Conservation (phyloP, 129 eudicot genomes). For the Pseudognaphalium luteoalbum region DNA sequence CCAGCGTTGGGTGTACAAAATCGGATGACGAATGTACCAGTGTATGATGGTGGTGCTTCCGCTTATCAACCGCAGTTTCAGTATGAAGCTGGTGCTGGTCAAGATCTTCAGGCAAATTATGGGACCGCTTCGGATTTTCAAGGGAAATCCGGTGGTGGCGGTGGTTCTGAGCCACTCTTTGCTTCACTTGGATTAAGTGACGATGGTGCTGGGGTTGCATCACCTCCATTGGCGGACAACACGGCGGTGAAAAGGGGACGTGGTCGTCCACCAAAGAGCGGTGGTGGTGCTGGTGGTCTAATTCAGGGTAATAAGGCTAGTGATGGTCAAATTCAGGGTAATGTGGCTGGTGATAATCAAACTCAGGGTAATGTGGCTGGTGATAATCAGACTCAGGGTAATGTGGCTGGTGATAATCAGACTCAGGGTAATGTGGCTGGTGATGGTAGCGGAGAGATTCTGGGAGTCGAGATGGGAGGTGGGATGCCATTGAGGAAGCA, state of each 20-base stretch:
- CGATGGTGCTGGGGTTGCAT: slow-evolving; percentile 27
- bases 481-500: slow-evolving; percentile 42
- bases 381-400: not conserved
- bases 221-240: not conserved
- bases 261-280: slow-evolving; percentile 50
- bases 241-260: slow-evolving; percentile 37
- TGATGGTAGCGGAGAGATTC: slow-evolving; percentile 15
- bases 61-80: slow-evolving; percentile 27
- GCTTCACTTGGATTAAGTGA: slow-evolving; percentile 47
- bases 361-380: not conserved
- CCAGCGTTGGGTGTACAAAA: slow-evolving; percentile 25
- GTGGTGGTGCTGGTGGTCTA: slow-evolving; percentile 6
- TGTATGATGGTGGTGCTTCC: slow-evolving; percentile 4
- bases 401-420: not conserved
- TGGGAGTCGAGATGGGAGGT: slow-evolving; percentile 28
- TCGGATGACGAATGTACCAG: slow-evolving; percentile 3
- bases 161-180: slow-evolving; percentile 44
- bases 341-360: not conserved
- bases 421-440: not conserved
- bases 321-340: not conserved
- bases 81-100: slow-evolving; percentile 18
- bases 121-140: slow-evolving; percentile 27
- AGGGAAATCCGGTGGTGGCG: slow-evolving; percentile 13
- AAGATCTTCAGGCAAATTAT: slow-evolving; percentile 15
- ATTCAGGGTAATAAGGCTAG: not conserved